Evolutionary conservation across 2,329 filamentous ascomycete genomes (phyloP), one percentile per base, ranked within the genome.

Genomic region (Rhynchosporium agropyri): DNA sequence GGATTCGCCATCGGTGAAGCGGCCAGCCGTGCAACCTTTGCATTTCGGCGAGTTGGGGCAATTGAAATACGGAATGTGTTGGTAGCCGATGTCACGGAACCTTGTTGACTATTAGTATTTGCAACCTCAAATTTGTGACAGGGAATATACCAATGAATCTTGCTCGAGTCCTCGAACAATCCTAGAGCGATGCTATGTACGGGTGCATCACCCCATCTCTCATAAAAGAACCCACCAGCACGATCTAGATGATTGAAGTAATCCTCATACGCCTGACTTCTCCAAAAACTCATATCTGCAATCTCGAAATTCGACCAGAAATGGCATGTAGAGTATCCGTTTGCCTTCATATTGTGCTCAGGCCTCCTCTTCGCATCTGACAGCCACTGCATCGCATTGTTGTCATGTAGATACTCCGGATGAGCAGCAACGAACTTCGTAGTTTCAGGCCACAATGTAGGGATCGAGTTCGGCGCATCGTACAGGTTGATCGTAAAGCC

Each of bases 301-400:
- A 99, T 94, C 78, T 99, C 95, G 72, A 99, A 99, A 77, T 99
- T 99, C 72, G 89, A 95, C 95, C 95, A 99, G 81, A 99, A 99
- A 77, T 99, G 95, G 76, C 95, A 99, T 2, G 95, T 98, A 40
- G 92, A 96, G 80, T 97, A 99, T 40, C 95, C 95, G 72, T 96
- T 90, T 6, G 94, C 94, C 67, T 88, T 86, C 60, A 82, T 76
- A 74, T 92, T 91, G 76, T 96, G 90, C 13, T 91, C 85, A 0
- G 94, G 93, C 55, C 95, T 85, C 54, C 88, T 84, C 61, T 82
- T 77, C 65, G 84, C 86, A 75, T 99, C 95, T 1, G 88, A 90
- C 65, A 99, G 77, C 94, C 94, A 99, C 40, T 84, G 82, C 78
- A 94, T 85, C 63, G 95, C 93, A 74, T 92, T 97, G 76, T 96